phyloP scores from a whole-genome alignment of 768 basidiomycete genomes.

The Mycena olivaceomarginata region DNA sequence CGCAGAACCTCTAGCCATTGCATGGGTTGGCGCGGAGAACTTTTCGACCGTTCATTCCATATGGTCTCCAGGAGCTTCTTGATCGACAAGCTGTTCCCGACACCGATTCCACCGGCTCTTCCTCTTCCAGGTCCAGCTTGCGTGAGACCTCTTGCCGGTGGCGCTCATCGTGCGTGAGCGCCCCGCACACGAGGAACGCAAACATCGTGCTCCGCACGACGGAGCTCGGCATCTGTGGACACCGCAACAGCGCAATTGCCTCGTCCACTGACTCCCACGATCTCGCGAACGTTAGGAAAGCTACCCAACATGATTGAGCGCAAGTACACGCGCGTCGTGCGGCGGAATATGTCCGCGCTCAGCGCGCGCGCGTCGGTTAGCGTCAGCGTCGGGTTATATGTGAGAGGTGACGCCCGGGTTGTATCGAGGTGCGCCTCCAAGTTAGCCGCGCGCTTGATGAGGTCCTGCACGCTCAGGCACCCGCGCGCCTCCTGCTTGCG shows the following conservation, averaged over 20 bases:
- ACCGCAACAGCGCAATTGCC: conserved; percentile 65
- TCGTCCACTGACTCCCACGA: conserved; percentile 72
- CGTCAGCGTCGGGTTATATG: background rate
- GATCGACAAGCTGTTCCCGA: conserved; percentile 82
- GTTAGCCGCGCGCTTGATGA: conserved; percentile 62
- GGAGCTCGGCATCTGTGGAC: conserved; percentile 58
- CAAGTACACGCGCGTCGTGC: conserved; percentile 84
- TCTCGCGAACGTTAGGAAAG: conserved; percentile 79
- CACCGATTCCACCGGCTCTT: conserved; percentile 56
- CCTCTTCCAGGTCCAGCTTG: conserved; percentile 71
- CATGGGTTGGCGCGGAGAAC: conserved; percentile 59
- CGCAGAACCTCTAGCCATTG: conserved; percentile 78
- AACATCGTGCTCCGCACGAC: conserved; percentile 89
- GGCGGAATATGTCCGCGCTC: conserved; percentile 81
- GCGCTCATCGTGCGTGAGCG: conserved; percentile 71
- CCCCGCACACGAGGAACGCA: conserved; percentile 83
- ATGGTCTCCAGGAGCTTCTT: conserved; percentile 71
- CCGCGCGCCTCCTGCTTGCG: conserved; percentile 60
- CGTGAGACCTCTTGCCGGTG: conserved; percentile 65
- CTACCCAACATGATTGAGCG: conserved; percentile 87
- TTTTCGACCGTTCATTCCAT: conserved; percentile 65
- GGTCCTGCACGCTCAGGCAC: conserved; percentile 74
- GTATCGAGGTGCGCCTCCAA: conserved; percentile 32
- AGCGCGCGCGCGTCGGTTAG: conserved; percentile 60
- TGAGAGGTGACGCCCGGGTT: conserved; percentile 18